A percentile compares a stretch with the other conserved stretches of the same genome.
These are phyloP conservation scores for Coriolopsis trogii DNA, from an alignment of 1,284 basidiomycete genomes.

Conservation along the genomic window DNA sequence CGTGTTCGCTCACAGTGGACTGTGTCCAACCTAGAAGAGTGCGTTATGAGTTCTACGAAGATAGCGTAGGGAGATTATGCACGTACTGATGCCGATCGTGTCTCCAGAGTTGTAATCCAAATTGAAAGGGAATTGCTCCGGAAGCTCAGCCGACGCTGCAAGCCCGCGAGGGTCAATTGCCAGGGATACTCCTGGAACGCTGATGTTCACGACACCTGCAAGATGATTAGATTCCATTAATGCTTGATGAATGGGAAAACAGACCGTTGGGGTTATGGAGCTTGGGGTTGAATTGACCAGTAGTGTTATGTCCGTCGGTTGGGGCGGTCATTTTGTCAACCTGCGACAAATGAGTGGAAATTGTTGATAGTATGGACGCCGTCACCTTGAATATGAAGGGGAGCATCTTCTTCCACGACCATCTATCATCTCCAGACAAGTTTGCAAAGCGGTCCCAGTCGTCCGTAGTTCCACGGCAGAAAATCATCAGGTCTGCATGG, in stretches of 20 bases:
- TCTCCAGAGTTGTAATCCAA: conserved; percentile 42
- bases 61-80: neutral
- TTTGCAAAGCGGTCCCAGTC: conserved; percentile 33
- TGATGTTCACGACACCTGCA: conserved; percentile 27
- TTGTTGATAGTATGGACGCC: neutral
- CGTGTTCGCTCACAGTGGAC: conserved; percentile 1
- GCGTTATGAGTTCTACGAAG: neutral
- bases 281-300: conserved; percentile 12
- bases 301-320: conserved; percentile 15
- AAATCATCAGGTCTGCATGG: conserved; percentile 45
- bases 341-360: neutral
- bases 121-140: conserved; percentile 42
- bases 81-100: conserved; percentile 39
- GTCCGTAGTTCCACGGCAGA: conserved; percentile 42
- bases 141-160: conserved; percentile 33
- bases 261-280: conserved; percentile 26
- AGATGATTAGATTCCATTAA: neutral
- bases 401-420: conserved; percentile 33
- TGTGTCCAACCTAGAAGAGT: conserved; percentile 7
- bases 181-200: conserved; percentile 36
- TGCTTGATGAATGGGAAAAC: conserved; percentile 5
- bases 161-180: conserved; percentile 38
- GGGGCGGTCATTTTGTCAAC: conserved; percentile 17
- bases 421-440: conserved; percentile 33
- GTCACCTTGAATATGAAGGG: conserved; percentile 26